phyloP scores from a whole-genome alignment of 192 early-diverging fungal species.

The Backusella mclennaniae region DNA sequence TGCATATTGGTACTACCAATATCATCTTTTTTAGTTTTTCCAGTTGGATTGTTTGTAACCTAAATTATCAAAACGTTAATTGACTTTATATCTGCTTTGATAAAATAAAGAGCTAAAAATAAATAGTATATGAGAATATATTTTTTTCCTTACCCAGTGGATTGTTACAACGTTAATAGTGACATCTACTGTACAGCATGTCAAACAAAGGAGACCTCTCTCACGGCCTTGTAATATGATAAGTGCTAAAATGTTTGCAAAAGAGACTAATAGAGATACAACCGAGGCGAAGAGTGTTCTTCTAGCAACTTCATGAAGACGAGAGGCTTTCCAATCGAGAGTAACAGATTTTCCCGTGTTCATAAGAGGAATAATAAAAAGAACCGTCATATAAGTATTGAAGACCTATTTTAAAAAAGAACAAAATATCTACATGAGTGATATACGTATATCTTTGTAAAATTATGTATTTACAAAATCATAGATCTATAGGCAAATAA shows the following conservation, averaged over 20 bases:
- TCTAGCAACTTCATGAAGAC: slow-evolving; percentile 37
- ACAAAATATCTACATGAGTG: background rate
- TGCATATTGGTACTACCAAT: background rate
- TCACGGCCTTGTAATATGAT: slow-evolving; percentile 38
- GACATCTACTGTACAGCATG: slow-evolving; percentile 48
- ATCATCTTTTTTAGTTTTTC: slow-evolving; percentile 1
- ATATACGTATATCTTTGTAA: background rate
- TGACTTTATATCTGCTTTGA: background rate
- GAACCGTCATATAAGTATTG: slow-evolving; percentile 35
- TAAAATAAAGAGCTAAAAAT: background rate
- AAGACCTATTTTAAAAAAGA: slow-evolving; percentile 24
- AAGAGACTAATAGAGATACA: slow-evolving; percentile 38
- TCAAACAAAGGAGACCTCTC: slow-evolving; percentile 44
- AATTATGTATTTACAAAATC: slow-evolving; percentile 29
- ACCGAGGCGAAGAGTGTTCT: slow-evolving; percentile 45
- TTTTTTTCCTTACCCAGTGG: slow-evolving; percentile 40
- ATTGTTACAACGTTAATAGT: slow-evolving; percentile 41
- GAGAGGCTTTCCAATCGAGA: slow-evolving; percentile 21
- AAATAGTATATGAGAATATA: background rate
- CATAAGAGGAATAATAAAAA: slow-evolving; percentile 30
- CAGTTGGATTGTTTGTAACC: slow-evolving; percentile 1
- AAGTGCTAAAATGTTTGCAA: slow-evolving; percentile 41
- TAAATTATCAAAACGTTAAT: background rate
- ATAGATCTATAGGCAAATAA: slow-evolving; percentile 14
- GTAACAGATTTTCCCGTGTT: slow-evolving; percentile 3